phyloP scores from a whole-genome alignment of 1,284 basidiomycete species.

The Chondrostereum purpureum region DNA sequence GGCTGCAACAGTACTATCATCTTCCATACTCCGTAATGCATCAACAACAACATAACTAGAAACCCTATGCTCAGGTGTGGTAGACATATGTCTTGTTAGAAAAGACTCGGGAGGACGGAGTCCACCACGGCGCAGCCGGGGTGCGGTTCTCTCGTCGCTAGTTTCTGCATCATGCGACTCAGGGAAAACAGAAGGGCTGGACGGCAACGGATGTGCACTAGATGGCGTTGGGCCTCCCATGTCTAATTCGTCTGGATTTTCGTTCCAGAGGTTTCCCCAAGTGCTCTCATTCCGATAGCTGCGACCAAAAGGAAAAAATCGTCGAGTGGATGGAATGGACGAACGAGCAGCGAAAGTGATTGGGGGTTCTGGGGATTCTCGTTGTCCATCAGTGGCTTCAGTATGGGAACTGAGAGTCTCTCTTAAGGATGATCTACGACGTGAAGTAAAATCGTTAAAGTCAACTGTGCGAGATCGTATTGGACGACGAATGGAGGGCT shows the following conservation, averaged over 20 bases:
- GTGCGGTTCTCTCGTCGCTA: constrained; percentile 24
- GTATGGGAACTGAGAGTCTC: constrained; percentile 16
- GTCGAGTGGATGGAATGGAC: constrained; percentile 26
- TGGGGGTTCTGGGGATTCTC: constrained; percentile 20
- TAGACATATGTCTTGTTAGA: constrained; percentile 27
- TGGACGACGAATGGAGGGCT: constrained; percentile 44
- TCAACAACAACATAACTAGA: neutral
- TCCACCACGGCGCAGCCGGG: constrained; percentile 53
- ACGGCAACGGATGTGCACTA: constrained; percentile 13
- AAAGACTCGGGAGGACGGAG: constrained; percentile 54
- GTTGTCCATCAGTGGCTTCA: constrained; percentile 22
- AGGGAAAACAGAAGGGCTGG: constrained; percentile 15
- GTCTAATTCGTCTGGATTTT: constrained; percentile 14
- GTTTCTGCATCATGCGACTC: constrained; percentile 18
- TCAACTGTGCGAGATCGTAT: constrained; percentile 47
- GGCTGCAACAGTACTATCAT: constrained; percentile 16
- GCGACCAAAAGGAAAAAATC: constrained; percentile 39
- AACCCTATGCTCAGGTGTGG: neutral
- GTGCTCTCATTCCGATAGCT: constrained; percentile 24
- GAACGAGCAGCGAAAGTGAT: constrained; percentile 8
- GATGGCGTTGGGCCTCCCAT: constrained; percentile 17
- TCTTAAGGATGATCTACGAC: constrained; percentile 41
- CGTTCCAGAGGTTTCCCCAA: constrained; percentile 17
- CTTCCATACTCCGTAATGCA: neutral
- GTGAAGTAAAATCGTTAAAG: constrained; percentile 60